phyloP scores from a whole-genome alignment of 371 early-diverging fungal species.

The Vairimorpha ceranae region DNA sequence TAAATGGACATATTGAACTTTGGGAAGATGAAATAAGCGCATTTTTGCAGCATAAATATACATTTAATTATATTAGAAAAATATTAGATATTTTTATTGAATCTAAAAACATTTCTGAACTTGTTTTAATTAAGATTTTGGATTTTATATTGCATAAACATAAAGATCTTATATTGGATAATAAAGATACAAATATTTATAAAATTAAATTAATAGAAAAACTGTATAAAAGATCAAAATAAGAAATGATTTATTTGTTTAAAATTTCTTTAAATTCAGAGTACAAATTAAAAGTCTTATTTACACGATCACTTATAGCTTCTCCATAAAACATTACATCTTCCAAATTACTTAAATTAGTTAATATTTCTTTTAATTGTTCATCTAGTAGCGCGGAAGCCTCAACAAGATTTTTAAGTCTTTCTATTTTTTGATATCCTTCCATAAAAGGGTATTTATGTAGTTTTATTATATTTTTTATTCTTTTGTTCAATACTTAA shows the following conservation, averaged over 20 bases:
- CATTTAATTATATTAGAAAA: not conserved
- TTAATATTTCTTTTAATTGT: not conserved
- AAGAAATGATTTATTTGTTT: not conserved
- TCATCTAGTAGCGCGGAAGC: not conserved
- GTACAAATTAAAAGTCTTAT: not conserved
- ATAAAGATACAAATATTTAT: not conserved
- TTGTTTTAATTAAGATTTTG: not conserved
- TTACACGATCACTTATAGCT: not conserved
- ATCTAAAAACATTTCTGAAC: not conserved
- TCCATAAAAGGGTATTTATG: not conserved
- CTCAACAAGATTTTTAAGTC: not conserved
- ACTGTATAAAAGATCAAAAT: not conserved
- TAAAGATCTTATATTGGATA: not conserved
- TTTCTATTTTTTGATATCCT: not conserved
- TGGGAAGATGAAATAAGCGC: not conserved
- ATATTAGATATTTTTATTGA: not conserved
- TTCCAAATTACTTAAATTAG: not conserved
- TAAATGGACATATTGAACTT: not conserved
- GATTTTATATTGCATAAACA: not conserved
- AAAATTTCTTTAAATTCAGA: constrained; percentile 3
- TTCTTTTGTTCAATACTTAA: not conserved
- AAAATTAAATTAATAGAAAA: not conserved
- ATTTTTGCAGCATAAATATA: not conserved
- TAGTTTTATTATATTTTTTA: not conserved
- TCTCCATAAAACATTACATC: not conserved